A percentile compares a stretch with the other conserved stretches of the same genome.
phyloP scores from a whole-genome alignment of 2,329 filamentous ascomycete species.

The Colletotrichum nymphaeae region DNA sequence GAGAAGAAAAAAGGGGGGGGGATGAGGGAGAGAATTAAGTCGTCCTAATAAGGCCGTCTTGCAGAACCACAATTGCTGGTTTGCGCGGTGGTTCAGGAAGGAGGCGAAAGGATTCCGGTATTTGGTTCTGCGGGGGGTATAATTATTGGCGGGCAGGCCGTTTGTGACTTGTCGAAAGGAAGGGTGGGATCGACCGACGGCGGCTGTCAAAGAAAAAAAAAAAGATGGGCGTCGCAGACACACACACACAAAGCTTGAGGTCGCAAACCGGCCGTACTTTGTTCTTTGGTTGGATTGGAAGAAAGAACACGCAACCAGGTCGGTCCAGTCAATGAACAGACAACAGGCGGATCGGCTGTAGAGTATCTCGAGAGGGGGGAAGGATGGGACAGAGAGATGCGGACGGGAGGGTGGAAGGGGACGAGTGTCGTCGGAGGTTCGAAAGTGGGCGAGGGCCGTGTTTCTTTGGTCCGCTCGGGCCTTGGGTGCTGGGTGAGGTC shows the following conservation, averaged over 20 bases:
- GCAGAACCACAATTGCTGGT: slow-evolving; percentile 30
- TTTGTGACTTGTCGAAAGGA: slow-evolving; percentile 29
- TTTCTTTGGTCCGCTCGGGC: slow-evolving; percentile 37
- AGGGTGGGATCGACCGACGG: slow-evolving; percentile 30
- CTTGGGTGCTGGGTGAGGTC: slow-evolving; percentile 30
- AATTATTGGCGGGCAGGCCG: slow-evolving; percentile 27
- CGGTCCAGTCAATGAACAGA: slow-evolving; percentile 37
- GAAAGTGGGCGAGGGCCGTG: slow-evolving; percentile 34
- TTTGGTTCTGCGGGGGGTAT: slow-evolving; percentile 28
- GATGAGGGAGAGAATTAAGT: slow-evolving; percentile 26
- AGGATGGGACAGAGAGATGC: slow-evolving; percentile 20
- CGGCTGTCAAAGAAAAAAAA: slow-evolving; percentile 6
- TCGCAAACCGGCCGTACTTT: slow-evolving; percentile 6
- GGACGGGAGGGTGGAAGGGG: slow-evolving; percentile 24
- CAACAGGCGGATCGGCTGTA: slow-evolving; percentile 8
- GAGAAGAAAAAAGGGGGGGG: slow-evolving; percentile 20
- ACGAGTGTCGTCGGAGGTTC: slow-evolving; percentile 34
- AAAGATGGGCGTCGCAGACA: slow-evolving; percentile 14
- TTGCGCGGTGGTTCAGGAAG: slow-evolving; percentile 22
- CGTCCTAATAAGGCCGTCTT: slow-evolving; percentile 21
- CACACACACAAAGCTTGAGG: slow-evolving; percentile 9
- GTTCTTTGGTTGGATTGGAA: slow-evolving; percentile 9
- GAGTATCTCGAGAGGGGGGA: slow-evolving; percentile 1
- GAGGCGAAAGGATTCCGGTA: slow-evolving; percentile 17
- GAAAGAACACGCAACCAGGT: slow-evolving; percentile 3